A percentile compares a stretch with the other conserved stretches of the same genome.
phyloP scores from a whole-genome alignment of 352 stramenopile species.

The Peronospora tabacina region DNA sequence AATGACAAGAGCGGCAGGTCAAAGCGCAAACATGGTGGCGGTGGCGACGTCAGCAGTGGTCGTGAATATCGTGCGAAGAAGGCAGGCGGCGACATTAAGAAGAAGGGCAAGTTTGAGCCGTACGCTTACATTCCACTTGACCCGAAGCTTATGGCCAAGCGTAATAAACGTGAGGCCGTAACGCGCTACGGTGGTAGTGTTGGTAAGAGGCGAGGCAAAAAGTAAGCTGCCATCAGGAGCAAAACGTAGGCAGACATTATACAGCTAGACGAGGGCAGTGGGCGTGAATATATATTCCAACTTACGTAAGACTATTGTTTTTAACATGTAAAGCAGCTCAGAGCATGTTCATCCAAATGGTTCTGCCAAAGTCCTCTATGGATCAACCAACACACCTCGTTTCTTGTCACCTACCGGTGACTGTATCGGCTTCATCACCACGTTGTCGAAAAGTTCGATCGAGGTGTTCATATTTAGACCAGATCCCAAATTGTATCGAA shows the following conservation, averaged over 20 bases:
- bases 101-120: constrained; percentile 95
- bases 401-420: no score
- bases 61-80: constrained; percentile 94
- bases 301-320: constrained; percentile 10
- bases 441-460: no score
- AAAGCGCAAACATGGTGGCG: constrained; percentile 56
- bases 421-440: no score
- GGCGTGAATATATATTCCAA: constrained; percentile 27
- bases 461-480: no score
- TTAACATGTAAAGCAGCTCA: no score
- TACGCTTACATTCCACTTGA: constrained; percentile 97
- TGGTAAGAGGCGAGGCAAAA: constrained; percentile 63
- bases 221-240: constrained; percentile 8
- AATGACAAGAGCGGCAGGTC: constrained; percentile 20
- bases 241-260: constrained; percentile 26
- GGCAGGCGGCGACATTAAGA: constrained; percentile 93
- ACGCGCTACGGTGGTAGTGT: constrained; percentile 69
- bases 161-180: constrained; percentile 79
- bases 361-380: no score
- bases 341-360: no score
- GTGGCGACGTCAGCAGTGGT: constrained; percentile 55
- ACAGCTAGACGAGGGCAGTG: constrained; percentile 21
- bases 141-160: constrained; percentile 90
- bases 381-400: no score
- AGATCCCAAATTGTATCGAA: no score